Percentiles rank a stretch among this genome's conserved stretches.
Conservation (phyloP, 1,139 yeast genomes). For the Oligophagozyma castellii region DNA sequence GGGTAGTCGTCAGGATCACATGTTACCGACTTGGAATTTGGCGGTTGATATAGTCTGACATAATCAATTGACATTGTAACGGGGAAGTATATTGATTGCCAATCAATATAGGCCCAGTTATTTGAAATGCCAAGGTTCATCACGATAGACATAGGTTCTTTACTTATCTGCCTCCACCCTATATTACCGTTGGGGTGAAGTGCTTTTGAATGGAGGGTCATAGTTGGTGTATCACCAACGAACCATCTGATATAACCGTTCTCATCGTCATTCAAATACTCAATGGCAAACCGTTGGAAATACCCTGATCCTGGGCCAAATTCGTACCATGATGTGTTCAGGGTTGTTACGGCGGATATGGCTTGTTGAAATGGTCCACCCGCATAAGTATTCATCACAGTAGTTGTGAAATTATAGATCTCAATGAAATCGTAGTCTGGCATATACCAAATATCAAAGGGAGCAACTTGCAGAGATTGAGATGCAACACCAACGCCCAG, state of each 20-base stretch:
- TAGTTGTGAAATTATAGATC: slow-evolving; percentile 43
- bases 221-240: slow-evolving; percentile 56
- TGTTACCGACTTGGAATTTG: slow-evolving; percentile 35
- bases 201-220: slow-evolving; percentile 46
- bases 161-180: slow-evolving; percentile 58
- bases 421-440: slow-evolving; percentile 67
- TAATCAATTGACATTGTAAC: slow-evolving; percentile 54
- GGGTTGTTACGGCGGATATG: slow-evolving; percentile 55
- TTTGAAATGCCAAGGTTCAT: slow-evolving; percentile 70
- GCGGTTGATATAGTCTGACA: slow-evolving; percentile 69
- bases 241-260: slow-evolving; percentile 74
- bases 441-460: slow-evolving; percentile 73
- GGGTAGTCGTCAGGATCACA: slow-evolving; percentile 72
- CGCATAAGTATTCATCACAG: slow-evolving; percentile 60
- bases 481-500: slow-evolving; percentile 53
- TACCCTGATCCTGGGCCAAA: slow-evolving; percentile 31
- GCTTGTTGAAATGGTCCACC: slow-evolving; percentile 88
- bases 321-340: slow-evolving; percentile 68
- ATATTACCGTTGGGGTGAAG: slow-evolving; percentile 75
- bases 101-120: slow-evolving; percentile 73
- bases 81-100: slow-evolving; percentile 61
- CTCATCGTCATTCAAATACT: slow-evolving; percentile 50
- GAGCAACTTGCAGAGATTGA: slow-evolving; percentile 75
- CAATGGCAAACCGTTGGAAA: slow-evolving; percentile 68
- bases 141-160: slow-evolving; percentile 77